Conservation (phyloP, 192 early-diverging fungal species). For the Coemansia sp. region DNA sequence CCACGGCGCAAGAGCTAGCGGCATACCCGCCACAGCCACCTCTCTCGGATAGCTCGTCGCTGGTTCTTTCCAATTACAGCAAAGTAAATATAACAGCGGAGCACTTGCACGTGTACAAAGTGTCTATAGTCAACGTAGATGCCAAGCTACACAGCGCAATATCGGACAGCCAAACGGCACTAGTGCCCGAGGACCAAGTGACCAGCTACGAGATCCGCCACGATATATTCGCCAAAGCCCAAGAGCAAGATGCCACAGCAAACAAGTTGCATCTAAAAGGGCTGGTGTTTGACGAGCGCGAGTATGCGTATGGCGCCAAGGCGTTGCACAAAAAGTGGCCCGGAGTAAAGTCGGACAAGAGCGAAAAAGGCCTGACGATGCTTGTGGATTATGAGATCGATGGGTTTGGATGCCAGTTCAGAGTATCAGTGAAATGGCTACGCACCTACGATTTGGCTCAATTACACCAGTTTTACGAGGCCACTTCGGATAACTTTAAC, state of each 20-base stretch:
- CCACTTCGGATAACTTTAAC: neutral
- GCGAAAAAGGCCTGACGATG: too few relatives aligned
- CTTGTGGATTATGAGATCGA: neutral
- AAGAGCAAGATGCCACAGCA: neutral
- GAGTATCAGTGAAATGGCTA: conserved; percentile 6
- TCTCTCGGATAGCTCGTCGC: too few relatives aligned
- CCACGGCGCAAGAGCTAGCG: neutral
- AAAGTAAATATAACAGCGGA: conserved; percentile 7
- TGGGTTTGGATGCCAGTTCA: conserved; percentile 4
- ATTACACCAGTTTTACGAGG: conserved; percentile 5
- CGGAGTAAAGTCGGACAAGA: too few relatives aligned
- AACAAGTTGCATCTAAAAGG: too few relatives aligned
- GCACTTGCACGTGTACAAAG: conserved; percentile 28
- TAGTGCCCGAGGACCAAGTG: neutral
- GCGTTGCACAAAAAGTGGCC: conserved; percentile 11
- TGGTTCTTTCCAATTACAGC: conserved; percentile 15
- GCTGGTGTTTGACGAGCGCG: conserved; percentile 18
- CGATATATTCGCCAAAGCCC: neutral
- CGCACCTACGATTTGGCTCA: conserved; percentile 13
- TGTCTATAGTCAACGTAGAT: conserved; percentile 33
- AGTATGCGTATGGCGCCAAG: conserved; percentile 24
- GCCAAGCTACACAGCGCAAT: neutral
- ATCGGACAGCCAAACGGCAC: neutral
- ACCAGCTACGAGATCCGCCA: neutral
- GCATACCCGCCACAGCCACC: neutral